A percentile compares a stretch with the other conserved stretches of the same genome.
Evolutionary conservation across 2,329 filamentous ascomycete genomes (phyloP).

Genomic region (Aureobasidium sp.): DNA sequence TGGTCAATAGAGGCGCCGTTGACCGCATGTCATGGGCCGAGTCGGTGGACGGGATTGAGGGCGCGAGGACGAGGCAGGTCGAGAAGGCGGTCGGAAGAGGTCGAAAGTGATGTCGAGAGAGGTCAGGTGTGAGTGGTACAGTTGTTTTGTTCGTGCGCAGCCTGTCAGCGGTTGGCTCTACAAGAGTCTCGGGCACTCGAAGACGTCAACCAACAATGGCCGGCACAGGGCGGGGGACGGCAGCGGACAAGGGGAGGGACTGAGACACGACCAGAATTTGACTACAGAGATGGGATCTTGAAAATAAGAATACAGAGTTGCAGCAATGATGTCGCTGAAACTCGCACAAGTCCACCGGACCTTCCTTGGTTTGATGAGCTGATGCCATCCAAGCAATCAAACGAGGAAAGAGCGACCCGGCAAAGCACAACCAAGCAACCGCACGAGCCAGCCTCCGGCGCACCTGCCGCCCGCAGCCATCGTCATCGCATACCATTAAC

Average conservation of each 20-base stretch:
- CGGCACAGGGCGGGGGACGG: neutral
- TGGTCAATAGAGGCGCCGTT: slow-evolving; percentile 3
- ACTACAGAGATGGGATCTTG: too few relatives aligned
- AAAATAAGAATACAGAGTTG: neutral
- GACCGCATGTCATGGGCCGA: slow-evolving; percentile 7
- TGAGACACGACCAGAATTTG: neutral
- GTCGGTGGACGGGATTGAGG: neutral
- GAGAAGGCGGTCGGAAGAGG: neutral
- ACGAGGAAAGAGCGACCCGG: neutral
- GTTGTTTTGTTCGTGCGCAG: neutral
- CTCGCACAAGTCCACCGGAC: neutral
- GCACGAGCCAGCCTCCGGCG: neutral
- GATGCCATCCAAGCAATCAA: neutral
- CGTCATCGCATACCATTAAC: neutral
- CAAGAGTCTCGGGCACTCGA: neutral
- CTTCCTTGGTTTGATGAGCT: slow-evolving; percentile 10
- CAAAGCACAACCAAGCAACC: neutral
- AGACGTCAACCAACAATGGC: neutral
- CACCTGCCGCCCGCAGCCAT: neutral
- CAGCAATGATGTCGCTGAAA: slow-evolving; percentile 7
- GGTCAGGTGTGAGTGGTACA: neutral
- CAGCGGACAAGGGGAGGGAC: neutral
- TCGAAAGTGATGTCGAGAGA: neutral
- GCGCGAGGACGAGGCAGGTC: neutral
- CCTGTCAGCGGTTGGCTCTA: neutral